Base-by-base conservation (phyloP, 257 asterid genomes). In the Cordia subcordata region DNA sequence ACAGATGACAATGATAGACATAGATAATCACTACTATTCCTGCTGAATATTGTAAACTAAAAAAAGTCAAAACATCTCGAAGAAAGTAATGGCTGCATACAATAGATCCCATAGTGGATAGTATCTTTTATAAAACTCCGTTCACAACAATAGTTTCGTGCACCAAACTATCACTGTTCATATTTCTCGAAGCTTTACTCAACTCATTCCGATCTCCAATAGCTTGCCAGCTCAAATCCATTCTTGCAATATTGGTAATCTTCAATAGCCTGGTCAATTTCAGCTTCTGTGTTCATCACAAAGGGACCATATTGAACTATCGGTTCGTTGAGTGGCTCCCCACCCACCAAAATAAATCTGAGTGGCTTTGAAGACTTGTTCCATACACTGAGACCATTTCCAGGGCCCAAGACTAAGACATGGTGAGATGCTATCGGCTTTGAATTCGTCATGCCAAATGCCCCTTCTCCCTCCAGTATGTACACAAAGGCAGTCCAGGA, bases 231-330 rank as follows among this genome's bases (percentile, higher is more conserved):
- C 70, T 91, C 98, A 66, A 91, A 91, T 4, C 98, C 98, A 77
- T 91, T 88, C 81, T 74, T 82, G 64, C 68, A 71, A 65, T 82
- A 77, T 16, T 77, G 80, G 72, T 88, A 91, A 58, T 91, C 98
- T 47, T 91, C 90, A 17, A 85, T 75, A 12, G 98, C 78, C 70
- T 77, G 74, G 23, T 88, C 88, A 37, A 88, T 88, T 57, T 91
- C 94, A 51, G 83, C 92, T 55, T 88, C 84, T 12, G 98, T 77
- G 75, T 88, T 91, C 98, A 91, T 91, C 76, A 91, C 98, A 73
- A 91, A 91, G 10, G 98, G 98, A 52, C 98, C 98, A 49, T 84
- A 82, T 69, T 85, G 95, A 53, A 77, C 94, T 11, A 91, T 92
- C 0, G 96, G 93, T 55, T 91, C 98, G 37, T 81, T 81, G 13